phyloP scores from a whole-genome alignment of 495 filamentous ascomycete genomes.

The Alectoria sarmentosa region DNA sequence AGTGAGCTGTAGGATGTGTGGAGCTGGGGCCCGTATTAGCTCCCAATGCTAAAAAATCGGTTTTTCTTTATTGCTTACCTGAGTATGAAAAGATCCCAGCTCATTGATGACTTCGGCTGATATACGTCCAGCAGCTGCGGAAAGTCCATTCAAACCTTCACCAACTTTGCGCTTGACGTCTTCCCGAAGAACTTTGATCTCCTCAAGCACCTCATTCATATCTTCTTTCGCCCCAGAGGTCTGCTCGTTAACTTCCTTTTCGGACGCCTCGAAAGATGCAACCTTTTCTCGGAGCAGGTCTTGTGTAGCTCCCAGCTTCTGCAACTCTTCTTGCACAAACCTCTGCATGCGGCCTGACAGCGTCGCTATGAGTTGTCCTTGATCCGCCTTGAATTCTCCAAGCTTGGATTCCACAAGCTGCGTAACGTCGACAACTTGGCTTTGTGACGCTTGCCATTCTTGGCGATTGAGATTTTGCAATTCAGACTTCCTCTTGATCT shows the following conservation, averaged over 20 bases:
- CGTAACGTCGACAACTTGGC: conserved; percentile 66
- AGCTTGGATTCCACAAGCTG: conserved; percentile 66
- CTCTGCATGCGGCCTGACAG: conserved; percentile 62
- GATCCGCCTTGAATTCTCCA: conserved; percentile 57
- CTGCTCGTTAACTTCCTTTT: conserved; percentile 59
- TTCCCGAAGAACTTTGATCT: conserved; percentile 81
- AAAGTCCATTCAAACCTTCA: conserved; percentile 76
- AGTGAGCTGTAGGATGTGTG: conserved; percentile 81
- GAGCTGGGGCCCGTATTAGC: conserved; percentile 39
- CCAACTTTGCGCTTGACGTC: conserved; percentile 81
- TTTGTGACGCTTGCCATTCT: conserved; percentile 69
- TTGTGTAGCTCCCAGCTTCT: conserved; percentile 57
- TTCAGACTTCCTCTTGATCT: conserved; percentile 73
- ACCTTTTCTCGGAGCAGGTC: conserved; percentile 61
- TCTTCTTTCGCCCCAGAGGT: conserved; percentile 67
- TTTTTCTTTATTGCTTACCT: conserved; percentile 37
- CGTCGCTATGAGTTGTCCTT: conserved; percentile 57
- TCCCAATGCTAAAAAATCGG: not conserved
- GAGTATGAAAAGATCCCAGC: conserved; percentile 69
- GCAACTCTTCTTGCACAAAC: conserved; percentile 67
- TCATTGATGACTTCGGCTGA: conserved; percentile 87
- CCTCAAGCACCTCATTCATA: conserved; percentile 86
- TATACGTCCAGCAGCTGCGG: conserved; percentile 77
- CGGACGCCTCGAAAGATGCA: conserved; percentile 55
- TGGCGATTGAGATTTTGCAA: conserved; percentile 72